Evolutionary conservation across 202 grass and related monocot species (phyloP), one percentile per base, ranked within the genome.

Genomic region (Setaria italica): DNA sequence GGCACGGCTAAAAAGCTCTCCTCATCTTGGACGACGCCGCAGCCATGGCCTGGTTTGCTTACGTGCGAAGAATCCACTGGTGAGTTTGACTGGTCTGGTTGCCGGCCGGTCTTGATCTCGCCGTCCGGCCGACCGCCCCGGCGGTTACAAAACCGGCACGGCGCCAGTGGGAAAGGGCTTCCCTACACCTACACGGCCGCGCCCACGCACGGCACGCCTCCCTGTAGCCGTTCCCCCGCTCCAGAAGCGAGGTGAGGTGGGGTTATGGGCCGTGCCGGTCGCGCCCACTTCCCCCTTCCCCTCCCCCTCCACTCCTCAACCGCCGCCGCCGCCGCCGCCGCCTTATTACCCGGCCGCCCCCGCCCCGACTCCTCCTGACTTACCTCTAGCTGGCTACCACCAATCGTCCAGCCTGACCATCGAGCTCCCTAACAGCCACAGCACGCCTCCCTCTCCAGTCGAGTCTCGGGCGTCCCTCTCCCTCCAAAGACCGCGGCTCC

Each of bases 251-350:
- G 33, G 19, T 4, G 74, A 47, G 76, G 56, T 46, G 63, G 37
- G 55, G 32, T 29, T 20, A 41, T 49, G 74, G 75, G 42, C 54
- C 29, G 64, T 59, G 63, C 42, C 56, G 13, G n/a, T 34, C 55
- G 86, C 82, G 75, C 81, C 87, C 87, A 85, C 71, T 81, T 72
- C 80, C 66, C 3, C 37, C 39, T 72, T 74, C 66, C 3, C 37
- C 29, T 14, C 48, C 29, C 1, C 20, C 62, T 2, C 19, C 51
- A 5, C 37, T 25, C 37, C 73, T 13, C 15, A 58, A 4, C 64
- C 57, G 67, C 82, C 58, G 46, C 74, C 74, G 9, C 43, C 69
- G 73, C 80, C 72, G 63, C 72, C 74, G 16, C 69, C 76, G 21
- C 30, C 82, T 14, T 54, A 45, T 63, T 25, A 59, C 62, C 19